These are phyloP conservation scores for Testicularia cyperi DNA, from an alignment of 1,284 basidiomycete species.

Conservation along the genomic window DNA sequence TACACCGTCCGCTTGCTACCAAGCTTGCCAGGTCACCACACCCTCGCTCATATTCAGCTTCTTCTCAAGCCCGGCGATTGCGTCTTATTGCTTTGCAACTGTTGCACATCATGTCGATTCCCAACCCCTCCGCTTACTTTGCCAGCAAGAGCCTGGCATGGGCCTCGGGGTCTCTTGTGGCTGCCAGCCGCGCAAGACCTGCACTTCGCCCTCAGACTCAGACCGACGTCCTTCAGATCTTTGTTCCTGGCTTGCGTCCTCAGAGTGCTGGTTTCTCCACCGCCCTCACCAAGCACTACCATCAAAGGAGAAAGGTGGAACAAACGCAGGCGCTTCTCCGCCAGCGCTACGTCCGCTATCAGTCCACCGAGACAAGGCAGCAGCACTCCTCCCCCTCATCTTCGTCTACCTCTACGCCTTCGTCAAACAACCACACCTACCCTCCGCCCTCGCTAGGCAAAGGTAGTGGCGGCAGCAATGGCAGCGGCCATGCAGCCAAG, in stretches of 20 bases:
- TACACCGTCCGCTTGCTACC: too few relatives aligned
- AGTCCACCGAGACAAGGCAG: constrained; percentile 31
- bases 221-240: constrained; percentile 38
- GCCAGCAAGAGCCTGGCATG: constrained; percentile 28
- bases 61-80: neutral
- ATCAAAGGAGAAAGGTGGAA: constrained; percentile 23
- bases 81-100: neutral
- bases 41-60: neutral
- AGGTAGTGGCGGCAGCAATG: too few relatives aligned
- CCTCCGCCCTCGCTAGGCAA: constrained; percentile 17
- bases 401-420: constrained; percentile 2
- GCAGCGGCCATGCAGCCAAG: constrained; percentile 3
- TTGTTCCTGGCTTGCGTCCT: constrained; percentile 23
- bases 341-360: constrained; percentile 18
- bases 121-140: constrained; percentile 21
- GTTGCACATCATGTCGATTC: constrained; percentile 7
- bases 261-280: constrained; percentile 18
- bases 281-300: constrained; percentile 33
- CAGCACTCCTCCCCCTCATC: constrained; percentile 3
- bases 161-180: constrained; percentile 29
- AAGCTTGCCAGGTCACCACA: too few relatives aligned
- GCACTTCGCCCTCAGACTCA: constrained; percentile 15
- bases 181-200: constrained; percentile 21
- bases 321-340: constrained; percentile 14
- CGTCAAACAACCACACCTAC: constrained; percentile 6